Base-by-base conservation (phyloP, 1,139 yeast species). In the Diutina ranongensis region DNA sequence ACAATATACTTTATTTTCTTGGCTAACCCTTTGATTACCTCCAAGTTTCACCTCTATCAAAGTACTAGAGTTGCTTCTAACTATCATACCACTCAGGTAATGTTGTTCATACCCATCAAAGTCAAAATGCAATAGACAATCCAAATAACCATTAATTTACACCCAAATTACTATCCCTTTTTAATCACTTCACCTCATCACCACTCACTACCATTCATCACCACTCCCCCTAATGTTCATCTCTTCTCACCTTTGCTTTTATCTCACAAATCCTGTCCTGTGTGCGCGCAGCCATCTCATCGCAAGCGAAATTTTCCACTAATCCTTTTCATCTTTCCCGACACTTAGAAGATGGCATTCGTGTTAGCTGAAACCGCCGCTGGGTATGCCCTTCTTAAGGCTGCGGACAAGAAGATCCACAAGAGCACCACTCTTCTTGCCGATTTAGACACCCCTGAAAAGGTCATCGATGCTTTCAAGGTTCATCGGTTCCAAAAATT, bases 331-430 rank as follows among this genome's bases (percentile, higher is more conserved):
- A 35, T 35, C 38, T 20, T 35, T 8, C 5, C 18, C 20, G 20
- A 20, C 22, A 45, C 35, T 31, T 45, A 42, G 45, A 52, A 46
- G 49, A 88, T 88, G 97, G 87, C 97, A 56, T 88, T 78, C 77
- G 92, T 92, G 61, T 80, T 92, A 65, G 85, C 97, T 52, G 98
- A 92, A 74, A 92, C 97, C 53, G 86, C 97, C 54, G 98, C 98
- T 48, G 98, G 98, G 63, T 92, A 92, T 64, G 97, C 97, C 63
- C 76, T 92, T 63, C 78, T 92, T 61, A 92, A 92, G 72, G 96
- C 97, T 50, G 82, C 95, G 54, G 97, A 92, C 74, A 92, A 92
- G 75, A 92, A 92, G 77, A 83, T 92, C 61, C 82, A 89, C 76
- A 88, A 89, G 72, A 83, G 94, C 31, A 65, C 84, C 46, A 63